Conservation (phyloP, 345 rosid species). For the Gossypium thurberi region DNA sequence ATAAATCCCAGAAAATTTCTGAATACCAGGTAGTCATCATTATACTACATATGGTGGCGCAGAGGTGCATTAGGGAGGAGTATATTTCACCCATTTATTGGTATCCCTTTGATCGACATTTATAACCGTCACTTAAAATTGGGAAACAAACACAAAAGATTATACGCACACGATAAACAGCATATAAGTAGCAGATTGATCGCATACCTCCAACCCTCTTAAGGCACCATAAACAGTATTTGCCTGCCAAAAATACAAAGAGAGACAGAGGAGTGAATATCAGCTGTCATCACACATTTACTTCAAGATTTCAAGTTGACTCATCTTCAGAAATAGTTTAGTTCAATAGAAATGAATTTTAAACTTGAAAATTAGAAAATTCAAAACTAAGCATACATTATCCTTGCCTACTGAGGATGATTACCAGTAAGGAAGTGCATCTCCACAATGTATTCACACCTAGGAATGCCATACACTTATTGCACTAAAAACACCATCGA, state of each 20-base stretch:
- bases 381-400: neutral
- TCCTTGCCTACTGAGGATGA: neutral
- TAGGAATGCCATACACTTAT: neutral
- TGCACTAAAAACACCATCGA: neutral
- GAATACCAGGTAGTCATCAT: neutral
- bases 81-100: neutral
- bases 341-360: neutral
- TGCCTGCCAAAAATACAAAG: slow-evolving; percentile 10
- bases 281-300: neutral
- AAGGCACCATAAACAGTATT: slow-evolving; percentile 7
- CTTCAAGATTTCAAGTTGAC: neutral
- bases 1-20: neutral
- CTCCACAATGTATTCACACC: neutral
- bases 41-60: neutral
- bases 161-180: neutral
- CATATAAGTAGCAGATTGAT: neutral
- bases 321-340: neutral
- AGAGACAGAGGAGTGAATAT: neutral
- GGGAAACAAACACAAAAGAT: neutral
- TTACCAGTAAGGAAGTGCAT: neutral
- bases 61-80: neutral
- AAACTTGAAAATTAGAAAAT: neutral
- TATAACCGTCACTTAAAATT: neutral
- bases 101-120: neutral
- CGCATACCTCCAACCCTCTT: slow-evolving; percentile 44